Evolutionary conservation across 768 basidiomycete species (phyloP), one percentile per base, ranked within the genome.

Genomic region (Amyloporia xantha): DNA sequence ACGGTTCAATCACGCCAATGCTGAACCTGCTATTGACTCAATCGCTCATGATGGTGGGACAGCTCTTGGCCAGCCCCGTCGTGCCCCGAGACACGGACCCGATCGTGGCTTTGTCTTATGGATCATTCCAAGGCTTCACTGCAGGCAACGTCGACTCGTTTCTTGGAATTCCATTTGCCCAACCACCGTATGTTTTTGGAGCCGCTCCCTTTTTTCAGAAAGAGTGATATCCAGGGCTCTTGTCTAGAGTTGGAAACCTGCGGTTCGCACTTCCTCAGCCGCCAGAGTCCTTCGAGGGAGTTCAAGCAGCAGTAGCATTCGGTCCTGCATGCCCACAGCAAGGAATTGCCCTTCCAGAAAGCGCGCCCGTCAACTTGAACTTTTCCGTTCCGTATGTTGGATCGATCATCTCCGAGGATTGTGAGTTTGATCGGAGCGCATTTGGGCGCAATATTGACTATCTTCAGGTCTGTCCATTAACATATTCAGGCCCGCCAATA

Each of bases 321-420:
- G 44, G 44, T 23, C 27, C 44, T 6, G 44, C 44, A 4, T 45
- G 44, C 30, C 44, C 44, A 9, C 44, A 45, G 33, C 44, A 45
- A 20, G 44, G 25, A 9, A 33, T 45, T 23, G 44, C 36, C 13
- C 44, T 45, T 13, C 44, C 44, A 39, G 38, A 39, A 17, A 21
- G 20, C 9, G 15, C 20, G 17, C 38, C 38, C 15, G 6, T 9
- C 6, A 43, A 43, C 42, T 13, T 43, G 42, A 36, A n/a, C 12
- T 28, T n/a, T 19, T 39, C 38, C 7, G 3, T 19, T 36, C 13
- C 38, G 38, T 7, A 15, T 33, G 17, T 39, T 9, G 10, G 9
- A n/a, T 13, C 12, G 15, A 13, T 39, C 20, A 39, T 39, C 38
- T 39, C 44, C 10, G 44, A 45, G 23, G 44, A 45, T 17, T 45